Conservation (phyloP, 2,329 filamentous ascomycete genomes). For the Verticillium tricorpus region DNA sequence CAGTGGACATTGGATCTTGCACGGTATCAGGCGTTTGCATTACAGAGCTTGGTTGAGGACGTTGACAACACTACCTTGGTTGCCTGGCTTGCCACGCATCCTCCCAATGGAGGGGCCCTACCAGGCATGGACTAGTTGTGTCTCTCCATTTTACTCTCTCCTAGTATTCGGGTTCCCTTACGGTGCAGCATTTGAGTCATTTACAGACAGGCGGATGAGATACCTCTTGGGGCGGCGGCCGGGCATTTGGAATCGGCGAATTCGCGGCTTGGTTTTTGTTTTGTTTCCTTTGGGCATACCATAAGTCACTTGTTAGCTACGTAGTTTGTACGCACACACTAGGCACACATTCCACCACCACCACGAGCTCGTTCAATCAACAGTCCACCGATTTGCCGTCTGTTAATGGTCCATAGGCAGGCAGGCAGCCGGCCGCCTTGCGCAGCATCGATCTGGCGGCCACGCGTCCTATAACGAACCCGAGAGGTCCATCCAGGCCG, state of each 20-base stretch:
- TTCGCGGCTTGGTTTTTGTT: conserved; percentile 3
- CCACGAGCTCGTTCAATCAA: too few relatives aligned
- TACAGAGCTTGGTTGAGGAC: not conserved
- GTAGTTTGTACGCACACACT: not conserved
- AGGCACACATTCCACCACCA: too few relatives aligned
- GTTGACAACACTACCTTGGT: conserved; percentile 14
- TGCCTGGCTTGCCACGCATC: not conserved
- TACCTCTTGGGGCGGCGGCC: conserved; percentile 12
- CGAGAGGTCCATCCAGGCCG: not conserved
- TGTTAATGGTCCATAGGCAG: too few relatives aligned
- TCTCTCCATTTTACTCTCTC: not conserved
- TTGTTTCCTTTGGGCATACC: conserved; percentile 6
- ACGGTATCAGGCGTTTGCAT: not conserved
- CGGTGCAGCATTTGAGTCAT: not conserved
- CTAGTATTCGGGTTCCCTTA: conserved; percentile 6
- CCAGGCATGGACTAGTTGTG: not conserved
- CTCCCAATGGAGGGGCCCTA: not conserved
- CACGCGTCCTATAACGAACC: too few relatives aligned
- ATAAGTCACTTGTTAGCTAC: not conserved
- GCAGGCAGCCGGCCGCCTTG: too few relatives aligned
- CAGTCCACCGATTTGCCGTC: too few relatives aligned
- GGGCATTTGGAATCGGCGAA: conserved; percentile 12
- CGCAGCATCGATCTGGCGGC: too few relatives aligned
- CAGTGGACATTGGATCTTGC: not conserved
- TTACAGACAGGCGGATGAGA: conserved; percentile 9